A percentile compares a stretch with the other conserved stretches of the same genome.
Conservation (phyloP, 2,329 filamentous ascomycete genomes). For the Aspergillus alliaceus region DNA sequence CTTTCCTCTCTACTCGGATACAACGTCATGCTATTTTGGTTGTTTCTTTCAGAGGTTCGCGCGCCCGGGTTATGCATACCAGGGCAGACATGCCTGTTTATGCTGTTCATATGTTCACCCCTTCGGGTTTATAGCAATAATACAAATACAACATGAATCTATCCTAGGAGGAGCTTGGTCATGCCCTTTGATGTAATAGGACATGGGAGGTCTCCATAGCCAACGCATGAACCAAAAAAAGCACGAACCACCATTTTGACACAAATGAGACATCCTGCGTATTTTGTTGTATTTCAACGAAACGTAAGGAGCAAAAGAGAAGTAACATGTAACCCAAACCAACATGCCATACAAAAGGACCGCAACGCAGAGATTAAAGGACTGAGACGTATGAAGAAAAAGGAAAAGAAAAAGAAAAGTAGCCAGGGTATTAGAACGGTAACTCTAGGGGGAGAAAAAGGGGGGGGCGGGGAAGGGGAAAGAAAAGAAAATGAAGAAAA, state of each 20-base stretch:
- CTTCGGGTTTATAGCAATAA: background rate
- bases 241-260: background rate
- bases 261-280: background rate
- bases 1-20: background rate
- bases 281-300: background rate
- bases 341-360: background rate
- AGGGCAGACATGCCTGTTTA: background rate
- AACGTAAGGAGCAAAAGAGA: background rate
- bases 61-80: slow-evolving; percentile 8
- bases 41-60: background rate
- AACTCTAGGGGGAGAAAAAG: slow-evolving; percentile 1
- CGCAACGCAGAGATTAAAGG: no score
- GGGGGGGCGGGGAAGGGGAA: slow-evolving; percentile 1
- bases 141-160: background rate
- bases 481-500: slow-evolving; percentile 14
- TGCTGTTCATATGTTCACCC: background rate
- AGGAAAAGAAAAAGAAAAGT: background rate
- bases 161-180: background rate
- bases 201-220: background rate
- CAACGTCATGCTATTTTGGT: background rate
- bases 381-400: no score
- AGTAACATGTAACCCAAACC: background rate
- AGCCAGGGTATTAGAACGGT: slow-evolving; percentile 14
- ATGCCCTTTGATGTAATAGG: background rate
- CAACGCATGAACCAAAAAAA: background rate